Conservation (phyloP, 2,329 filamentous ascomycete species). For the Fusarium cyanostomum region DNA sequence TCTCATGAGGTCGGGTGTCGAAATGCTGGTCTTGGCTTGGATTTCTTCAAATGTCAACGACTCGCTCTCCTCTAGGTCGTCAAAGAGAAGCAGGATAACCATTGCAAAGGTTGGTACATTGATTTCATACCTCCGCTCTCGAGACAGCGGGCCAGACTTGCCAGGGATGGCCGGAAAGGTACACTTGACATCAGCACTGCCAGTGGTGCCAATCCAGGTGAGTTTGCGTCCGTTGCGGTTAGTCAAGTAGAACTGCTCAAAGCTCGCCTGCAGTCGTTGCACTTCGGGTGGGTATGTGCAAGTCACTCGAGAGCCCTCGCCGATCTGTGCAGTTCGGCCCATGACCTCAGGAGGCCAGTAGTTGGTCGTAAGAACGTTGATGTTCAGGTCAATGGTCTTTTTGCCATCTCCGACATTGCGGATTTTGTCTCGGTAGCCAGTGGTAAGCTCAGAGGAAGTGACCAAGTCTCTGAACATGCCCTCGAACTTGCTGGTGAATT, state of each 20-base stretch:
- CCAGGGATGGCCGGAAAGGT: conserved; percentile 77
- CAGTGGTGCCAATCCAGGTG: conserved; percentile 78
- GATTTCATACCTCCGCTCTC: conserved; percentile 83
- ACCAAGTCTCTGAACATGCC: conserved; percentile 98
- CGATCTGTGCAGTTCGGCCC: conserved; percentile 66
- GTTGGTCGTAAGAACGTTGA: conserved; percentile 90
- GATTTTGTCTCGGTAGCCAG: conserved; percentile 77
- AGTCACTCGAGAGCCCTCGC: conserved; percentile 51
- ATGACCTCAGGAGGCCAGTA: conserved; percentile 95
- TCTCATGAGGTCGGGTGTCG: conserved; percentile 75
- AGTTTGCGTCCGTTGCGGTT: conserved; percentile 89
- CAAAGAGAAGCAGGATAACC: conserved; percentile 90
- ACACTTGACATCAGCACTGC: conserved; percentile 87
- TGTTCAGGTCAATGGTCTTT: conserved; percentile 75
- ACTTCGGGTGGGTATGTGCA: conserved; percentile 82
- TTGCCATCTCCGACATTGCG: conserved; percentile 58
- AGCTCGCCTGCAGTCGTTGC: conserved; percentile 79
- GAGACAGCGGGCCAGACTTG: conserved; percentile 69
- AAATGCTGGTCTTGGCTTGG: conserved; percentile 82
- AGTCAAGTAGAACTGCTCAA: conserved; percentile 87
- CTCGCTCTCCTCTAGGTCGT: conserved; percentile 69
- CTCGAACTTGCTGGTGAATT: conserved; percentile 92
- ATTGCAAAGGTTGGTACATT: conserved; percentile 94
- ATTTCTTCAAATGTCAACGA: conserved; percentile 77
- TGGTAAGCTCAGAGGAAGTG: conserved; percentile 83